phyloP scores from a whole-genome alignment of 116 monocot species.

The Posidonia oceanica region DNA sequence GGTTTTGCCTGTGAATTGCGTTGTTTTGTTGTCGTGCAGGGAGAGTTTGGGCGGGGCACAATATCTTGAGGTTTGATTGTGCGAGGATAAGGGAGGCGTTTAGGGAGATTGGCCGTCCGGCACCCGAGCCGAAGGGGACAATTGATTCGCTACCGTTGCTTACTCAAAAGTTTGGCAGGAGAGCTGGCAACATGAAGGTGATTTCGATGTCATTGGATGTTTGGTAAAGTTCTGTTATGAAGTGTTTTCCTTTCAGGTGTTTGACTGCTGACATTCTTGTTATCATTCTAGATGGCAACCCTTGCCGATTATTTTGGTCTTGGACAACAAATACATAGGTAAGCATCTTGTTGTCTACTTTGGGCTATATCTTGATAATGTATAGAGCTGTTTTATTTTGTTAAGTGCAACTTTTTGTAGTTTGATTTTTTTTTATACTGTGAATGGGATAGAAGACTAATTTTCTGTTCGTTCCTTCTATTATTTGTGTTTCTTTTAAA shows the following conservation, averaged over 20 bases:
- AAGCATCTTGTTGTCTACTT: neutral
- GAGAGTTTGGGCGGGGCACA: slow-evolving; percentile 91
- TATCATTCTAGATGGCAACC: slow-evolving; percentile 73
- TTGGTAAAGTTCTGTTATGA: neutral
- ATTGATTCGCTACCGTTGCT: slow-evolving; percentile 92
- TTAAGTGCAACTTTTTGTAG: neutral
- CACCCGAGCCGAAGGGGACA: slow-evolving; percentile 61
- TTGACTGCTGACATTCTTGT: neutral
- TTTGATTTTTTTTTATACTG: neutral
- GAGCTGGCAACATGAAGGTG: slow-evolving; percentile 95
- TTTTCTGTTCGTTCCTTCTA: too few relatives aligned
- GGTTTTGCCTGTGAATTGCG: neutral
- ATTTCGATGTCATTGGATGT: neutral
- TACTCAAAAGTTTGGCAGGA: slow-evolving; percentile 59
- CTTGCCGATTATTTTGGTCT: slow-evolving; percentile 88
- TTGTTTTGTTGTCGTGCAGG: slow-evolving; percentile 23
- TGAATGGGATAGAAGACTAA: too few relatives aligned
- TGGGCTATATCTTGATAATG: neutral
- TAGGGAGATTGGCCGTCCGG: slow-evolving; percentile 40
- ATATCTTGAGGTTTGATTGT: slow-evolving; percentile 72
- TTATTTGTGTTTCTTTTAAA: too few relatives aligned
- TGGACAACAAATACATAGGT: slow-evolving; percentile 85
- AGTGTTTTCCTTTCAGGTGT: neutral
- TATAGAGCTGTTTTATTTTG: neutral
- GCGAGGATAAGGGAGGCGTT: slow-evolving; percentile 78